Conservation (phyloP, 164 flowering plant species). For the Chimonanthus praecox region DNA sequence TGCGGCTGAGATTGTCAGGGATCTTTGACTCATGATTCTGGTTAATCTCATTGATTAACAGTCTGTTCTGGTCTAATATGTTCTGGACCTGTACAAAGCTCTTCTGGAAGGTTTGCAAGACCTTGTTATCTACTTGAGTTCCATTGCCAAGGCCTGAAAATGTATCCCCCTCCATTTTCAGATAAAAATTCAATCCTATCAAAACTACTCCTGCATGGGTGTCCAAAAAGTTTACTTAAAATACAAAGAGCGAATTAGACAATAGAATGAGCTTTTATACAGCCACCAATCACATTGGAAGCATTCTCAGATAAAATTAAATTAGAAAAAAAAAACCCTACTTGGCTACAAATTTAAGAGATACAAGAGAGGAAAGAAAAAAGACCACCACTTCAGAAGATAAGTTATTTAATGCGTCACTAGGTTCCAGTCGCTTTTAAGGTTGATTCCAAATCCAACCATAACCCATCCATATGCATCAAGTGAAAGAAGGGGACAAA, state of each 20-base stretch:
- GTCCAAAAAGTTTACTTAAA: neutral
- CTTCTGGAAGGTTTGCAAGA: slow-evolving; percentile 64
- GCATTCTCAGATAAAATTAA: slow-evolving; percentile 24
- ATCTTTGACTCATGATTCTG: slow-evolving; percentile 78
- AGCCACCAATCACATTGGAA: slow-evolving; percentile 60
- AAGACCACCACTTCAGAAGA: too few relatives aligned
- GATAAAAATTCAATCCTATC: slow-evolving; percentile 4
- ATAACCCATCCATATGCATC: neutral
- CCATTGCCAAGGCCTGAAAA: slow-evolving; percentile 52
- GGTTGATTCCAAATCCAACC: too few relatives aligned
- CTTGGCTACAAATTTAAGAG: too few relatives aligned
- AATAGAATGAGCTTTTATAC: slow-evolving; percentile 61
- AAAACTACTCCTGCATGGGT: slow-evolving; percentile 8
- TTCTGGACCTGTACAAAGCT: slow-evolving; percentile 22
- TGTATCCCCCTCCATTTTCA: slow-evolving; percentile 35
- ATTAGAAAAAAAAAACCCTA: neutral
- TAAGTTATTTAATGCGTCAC: too few relatives aligned
- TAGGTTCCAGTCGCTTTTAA: too few relatives aligned
- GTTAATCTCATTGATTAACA: slow-evolving; percentile 78
- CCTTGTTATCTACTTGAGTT: slow-evolving; percentile 51
- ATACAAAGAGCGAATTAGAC: neutral
- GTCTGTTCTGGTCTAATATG: slow-evolving; percentile 32
- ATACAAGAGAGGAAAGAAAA: too few relatives aligned
- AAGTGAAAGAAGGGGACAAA: neutral
- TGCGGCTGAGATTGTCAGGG: slow-evolving; percentile 63